Evolutionary conservation across 768 basidiomycete species (phyloP).

Genomic region (Phlebiopsis gigantea): DNA sequence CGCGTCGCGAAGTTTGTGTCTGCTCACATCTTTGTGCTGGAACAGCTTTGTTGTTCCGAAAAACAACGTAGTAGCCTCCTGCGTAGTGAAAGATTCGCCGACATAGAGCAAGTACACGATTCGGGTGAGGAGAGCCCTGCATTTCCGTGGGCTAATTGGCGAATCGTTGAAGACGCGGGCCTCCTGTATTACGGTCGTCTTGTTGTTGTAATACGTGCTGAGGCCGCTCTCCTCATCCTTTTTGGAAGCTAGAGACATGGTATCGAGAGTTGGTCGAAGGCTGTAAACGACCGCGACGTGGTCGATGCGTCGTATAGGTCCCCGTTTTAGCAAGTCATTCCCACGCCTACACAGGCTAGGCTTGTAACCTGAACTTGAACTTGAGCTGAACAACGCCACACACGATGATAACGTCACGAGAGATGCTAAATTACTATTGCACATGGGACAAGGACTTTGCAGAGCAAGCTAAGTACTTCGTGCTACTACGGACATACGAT

Average conservation of each 20-base stretch:
- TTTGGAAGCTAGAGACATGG: slow-evolving; percentile 81
- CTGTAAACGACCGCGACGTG: slow-evolving; percentile 14
- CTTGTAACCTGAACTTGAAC: no score
- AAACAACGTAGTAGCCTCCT: slow-evolving; percentile 97
- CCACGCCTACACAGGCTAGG: neutral
- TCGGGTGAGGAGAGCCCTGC: slow-evolving; percentile 90
- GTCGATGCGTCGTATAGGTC: slow-evolving; percentile 8
- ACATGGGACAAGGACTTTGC: neutral
- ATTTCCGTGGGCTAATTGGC: slow-evolving; percentile 96
- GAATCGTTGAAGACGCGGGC: slow-evolving; percentile 99
- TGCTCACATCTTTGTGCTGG: slow-evolving; percentile 96
- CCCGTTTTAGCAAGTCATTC: neutral
- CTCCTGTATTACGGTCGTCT: slow-evolving; percentile 97
- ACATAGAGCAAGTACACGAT: slow-evolving; percentile 96
- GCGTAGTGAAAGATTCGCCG: slow-evolving; percentile 90
- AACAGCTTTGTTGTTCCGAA: slow-evolving; percentile 99
- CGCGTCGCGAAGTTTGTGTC: neutral
- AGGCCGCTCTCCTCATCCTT: slow-evolving; percentile 96
- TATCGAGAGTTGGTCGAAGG: slow-evolving; percentile 16
- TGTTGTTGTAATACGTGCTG: slow-evolving; percentile 93
- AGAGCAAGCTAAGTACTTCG: slow-evolving; percentile 1
- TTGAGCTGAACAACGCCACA: neutral
- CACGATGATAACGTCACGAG: neutral
- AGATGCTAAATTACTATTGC: slow-evolving; percentile 2
- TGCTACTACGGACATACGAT: neutral